Evolutionary conservation across 2,329 filamentous ascomycete species (phyloP).

Genomic region (Scytalidium sp.): DNA sequence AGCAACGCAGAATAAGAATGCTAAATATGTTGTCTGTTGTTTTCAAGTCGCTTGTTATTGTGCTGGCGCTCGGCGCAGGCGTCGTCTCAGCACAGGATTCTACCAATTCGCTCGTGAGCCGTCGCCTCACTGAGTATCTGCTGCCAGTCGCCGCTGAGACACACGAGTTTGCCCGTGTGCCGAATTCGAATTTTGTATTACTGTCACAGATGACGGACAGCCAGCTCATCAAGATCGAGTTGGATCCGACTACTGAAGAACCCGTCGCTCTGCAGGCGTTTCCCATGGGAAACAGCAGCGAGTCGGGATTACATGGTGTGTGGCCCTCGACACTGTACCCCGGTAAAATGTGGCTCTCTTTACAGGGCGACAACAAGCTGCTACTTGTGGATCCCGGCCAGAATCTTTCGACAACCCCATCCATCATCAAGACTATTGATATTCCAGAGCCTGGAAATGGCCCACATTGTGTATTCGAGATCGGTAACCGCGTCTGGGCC

Average conservation of each 20-base stretch:
- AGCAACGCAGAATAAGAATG: neutral
- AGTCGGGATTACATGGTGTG: conserved; percentile 2
- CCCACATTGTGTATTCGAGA: conserved; percentile 5
- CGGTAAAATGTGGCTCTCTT: conserved; percentile 4
- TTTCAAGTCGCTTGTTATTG: conserved; percentile 1
- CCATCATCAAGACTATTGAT: conserved; percentile 3
- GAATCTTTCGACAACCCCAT: neutral
- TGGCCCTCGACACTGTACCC: conserved; percentile 2
- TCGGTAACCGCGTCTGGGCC: conserved; percentile 4
- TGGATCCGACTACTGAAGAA: conserved; percentile 4
- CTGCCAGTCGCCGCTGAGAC: conserved; percentile 2
- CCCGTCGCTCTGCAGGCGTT: conserved; percentile 3
- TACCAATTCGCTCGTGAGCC: conserved; percentile 3
- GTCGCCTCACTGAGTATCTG: conserved; percentile 5
- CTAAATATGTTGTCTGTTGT: conserved; percentile 1
- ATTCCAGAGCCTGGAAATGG: conserved; percentile 4
- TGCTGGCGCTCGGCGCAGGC: conserved; percentile 3
- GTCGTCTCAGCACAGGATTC: neutral
- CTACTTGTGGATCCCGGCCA: conserved; percentile 2
- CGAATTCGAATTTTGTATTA: conserved; percentile 3
- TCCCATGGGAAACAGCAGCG: conserved; percentile 2
- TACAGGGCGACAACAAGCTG: conserved; percentile 4
- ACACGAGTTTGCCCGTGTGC: conserved; percentile 4
- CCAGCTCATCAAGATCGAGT: conserved; percentile 5
- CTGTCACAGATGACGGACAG: conserved; percentile 3